Evolutionary conservation across 2,329 filamentous ascomycete genomes (phyloP), one percentile per base, ranked within the genome.

Genomic region (Aspergillus hortae): DNA sequence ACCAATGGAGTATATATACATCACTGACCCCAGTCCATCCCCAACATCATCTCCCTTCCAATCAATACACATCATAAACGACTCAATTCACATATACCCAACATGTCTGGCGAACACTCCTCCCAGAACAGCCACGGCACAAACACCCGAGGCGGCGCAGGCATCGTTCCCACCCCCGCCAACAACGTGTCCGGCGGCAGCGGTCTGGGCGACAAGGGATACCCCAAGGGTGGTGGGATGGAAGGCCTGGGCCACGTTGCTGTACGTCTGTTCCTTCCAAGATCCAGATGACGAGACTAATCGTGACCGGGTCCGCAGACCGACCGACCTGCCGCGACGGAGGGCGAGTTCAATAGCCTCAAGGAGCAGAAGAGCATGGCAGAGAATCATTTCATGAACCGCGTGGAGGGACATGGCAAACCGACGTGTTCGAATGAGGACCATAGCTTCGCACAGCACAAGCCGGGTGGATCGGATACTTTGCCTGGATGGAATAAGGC

Each of bases 401-500:
- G 56, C 4, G 52, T 49, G 21, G 54, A 56, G 4, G 47, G 36
- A 0, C 46, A 56, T 15, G 51, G 53, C 3, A 54, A 63, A 19
- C 57, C 58, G 3, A 58, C 59, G n/a, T 64, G 61, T 44, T 55
- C 58, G 5, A 58, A 46, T n/a, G 67, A 71, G 48, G 67, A 71
- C 46, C 64, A 66, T 43, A 65, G 57, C 15, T 71, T 70, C 36
- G 66, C 64, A 65, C 43, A 50, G 1, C 49, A 50, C 11, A 63
- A 59, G 46, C 61, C 68, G 1, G 68, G 66, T 6, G 56, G 52
- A n/a, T 51, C 57, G 25, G 54, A 61, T 44, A 62, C 67, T 2
- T 57, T 64, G 52, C 66, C 66, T 17, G 68, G 68, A 10, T 69
- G 66, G 67, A 38, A 48, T 6, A 61, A 57, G 48, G 14, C 59